These are phyloP conservation scores for Dactylonectria macrodidyma DNA, from an alignment of 2,329 filamentous ascomycete genomes.

Conservation along the genomic window DNA sequence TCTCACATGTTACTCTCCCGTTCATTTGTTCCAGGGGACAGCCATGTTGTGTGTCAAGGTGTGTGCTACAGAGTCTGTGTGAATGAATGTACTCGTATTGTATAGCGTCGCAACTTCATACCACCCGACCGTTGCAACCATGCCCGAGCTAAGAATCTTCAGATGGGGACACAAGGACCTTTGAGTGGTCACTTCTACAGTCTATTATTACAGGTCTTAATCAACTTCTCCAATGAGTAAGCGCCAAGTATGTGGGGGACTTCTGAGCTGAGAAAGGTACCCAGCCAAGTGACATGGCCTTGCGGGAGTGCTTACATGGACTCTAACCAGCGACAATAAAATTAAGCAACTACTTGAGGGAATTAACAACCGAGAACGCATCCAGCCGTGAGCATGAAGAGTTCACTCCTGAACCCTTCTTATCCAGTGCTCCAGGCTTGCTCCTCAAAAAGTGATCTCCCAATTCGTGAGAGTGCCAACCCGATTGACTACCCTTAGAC, in stretches of 20 bases:
- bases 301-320: background rate
- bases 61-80: too few relatives aligned
- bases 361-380: background rate
- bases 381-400: background rate
- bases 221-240: background rate
- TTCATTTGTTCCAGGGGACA: background rate
- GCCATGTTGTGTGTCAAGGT: background rate
- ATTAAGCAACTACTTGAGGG: background rate
- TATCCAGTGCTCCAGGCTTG: too few relatives aligned
- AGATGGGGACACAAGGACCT: background rate
- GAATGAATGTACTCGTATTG: too few relatives aligned
- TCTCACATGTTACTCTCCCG: background rate
- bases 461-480: too few relatives aligned
- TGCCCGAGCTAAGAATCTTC: background rate
- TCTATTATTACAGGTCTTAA: background rate
- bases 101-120: too few relatives aligned
- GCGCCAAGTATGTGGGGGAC: background rate
- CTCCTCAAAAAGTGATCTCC: too few relatives aligned
- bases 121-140: background rate
- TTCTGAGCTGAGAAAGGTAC: background rate
- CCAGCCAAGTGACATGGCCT: background rate
- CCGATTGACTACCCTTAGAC: too few relatives aligned
- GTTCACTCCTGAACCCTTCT: background rate
- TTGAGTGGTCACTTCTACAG: background rate
- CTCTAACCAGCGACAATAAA: background rate